Evolutionary conservation across 2,329 filamentous ascomycete genomes (phyloP).

Genomic region (Beauveria scarabaeidicola): DNA sequence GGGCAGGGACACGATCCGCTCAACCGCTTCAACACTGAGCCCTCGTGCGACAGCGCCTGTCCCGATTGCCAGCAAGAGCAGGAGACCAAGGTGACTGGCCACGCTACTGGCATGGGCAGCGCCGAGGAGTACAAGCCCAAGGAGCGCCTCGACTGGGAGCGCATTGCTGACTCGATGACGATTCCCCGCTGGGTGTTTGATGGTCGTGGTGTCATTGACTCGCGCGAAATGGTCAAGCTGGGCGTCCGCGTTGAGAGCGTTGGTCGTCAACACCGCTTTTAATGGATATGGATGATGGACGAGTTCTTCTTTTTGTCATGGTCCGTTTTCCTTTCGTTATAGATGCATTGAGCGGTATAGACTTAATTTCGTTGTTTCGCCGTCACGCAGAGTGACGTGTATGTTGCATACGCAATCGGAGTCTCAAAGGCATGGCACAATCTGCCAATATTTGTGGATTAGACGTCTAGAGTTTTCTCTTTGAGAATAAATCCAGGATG

Average conservation of each 20-base stretch:
- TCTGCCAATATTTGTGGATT: background rate
- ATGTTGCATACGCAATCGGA: background rate
- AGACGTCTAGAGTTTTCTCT: background rate
- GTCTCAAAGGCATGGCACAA: background rate
- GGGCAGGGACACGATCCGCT: slow-evolving; percentile 34
- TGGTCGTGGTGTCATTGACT: slow-evolving; percentile 45
- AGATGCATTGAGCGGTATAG: background rate
- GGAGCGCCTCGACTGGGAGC: slow-evolving; percentile 43
- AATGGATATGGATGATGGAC: slow-evolving; percentile 9
- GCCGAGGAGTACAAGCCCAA: slow-evolving; percentile 37
- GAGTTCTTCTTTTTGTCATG: background rate
- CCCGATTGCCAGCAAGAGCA: slow-evolving; percentile 40
- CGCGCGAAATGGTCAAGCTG: slow-evolving; percentile 38
- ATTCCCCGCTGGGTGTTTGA: slow-evolving; percentile 50
- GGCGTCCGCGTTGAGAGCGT: slow-evolving; percentile 45
- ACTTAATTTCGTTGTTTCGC: background rate
- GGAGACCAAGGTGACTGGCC: slow-evolving; percentile 29
- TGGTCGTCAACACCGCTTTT: slow-evolving; percentile 38
- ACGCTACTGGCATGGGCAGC: slow-evolving; percentile 34
- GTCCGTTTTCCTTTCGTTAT: background rate
- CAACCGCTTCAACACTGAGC: slow-evolving; percentile 35
- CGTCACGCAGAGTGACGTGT: background rate
- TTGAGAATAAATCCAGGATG: background rate
- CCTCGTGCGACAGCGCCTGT: slow-evolving; percentile 36
- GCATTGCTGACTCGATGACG: slow-evolving; percentile 40